These are phyloP conservation scores for Drosera spatulata DNA, from an alignment of 179 eudicot genomes.

Conservation along the genomic window DNA sequence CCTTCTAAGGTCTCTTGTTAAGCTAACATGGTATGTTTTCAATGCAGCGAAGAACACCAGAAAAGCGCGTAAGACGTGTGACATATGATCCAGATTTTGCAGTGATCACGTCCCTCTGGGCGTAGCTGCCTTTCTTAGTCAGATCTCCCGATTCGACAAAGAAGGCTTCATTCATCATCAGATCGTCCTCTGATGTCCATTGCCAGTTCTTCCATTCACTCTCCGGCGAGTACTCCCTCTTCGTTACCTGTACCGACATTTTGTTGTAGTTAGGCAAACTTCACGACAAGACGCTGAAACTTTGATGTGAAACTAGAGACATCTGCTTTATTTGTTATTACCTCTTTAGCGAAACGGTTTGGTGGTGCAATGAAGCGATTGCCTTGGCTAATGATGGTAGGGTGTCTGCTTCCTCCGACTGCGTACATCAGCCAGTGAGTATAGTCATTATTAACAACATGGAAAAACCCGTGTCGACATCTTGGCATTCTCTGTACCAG, in stretches of 20 bases:
- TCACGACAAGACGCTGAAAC: not conserved
- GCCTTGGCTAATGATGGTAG: slow-evolving; percentile 68
- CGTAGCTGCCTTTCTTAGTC: not conserved
- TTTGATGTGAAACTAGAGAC: too few species aligned
- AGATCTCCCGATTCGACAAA: slow-evolving; percentile 40
- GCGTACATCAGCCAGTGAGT: slow-evolving; percentile 62
- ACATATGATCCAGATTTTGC: slow-evolving; percentile 32
- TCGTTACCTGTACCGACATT: slow-evolving; percentile 14
- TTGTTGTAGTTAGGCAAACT: not conserved
- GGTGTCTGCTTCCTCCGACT: slow-evolving; percentile 57
- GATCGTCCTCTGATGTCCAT: slow-evolving; percentile 60
- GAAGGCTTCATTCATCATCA: slow-evolving; percentile 52
- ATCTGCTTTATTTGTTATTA: too few species aligned
- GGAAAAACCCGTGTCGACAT: slow-evolving; percentile 53
- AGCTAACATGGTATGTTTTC: slow-evolving; percentile 11
- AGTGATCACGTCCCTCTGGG: slow-evolving; percentile 8
- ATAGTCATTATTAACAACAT: slow-evolving; percentile 75
- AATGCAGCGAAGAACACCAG: slow-evolving; percentile 25
- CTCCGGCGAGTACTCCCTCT: slow-evolving; percentile 17
- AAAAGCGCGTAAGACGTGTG: slow-evolving; percentile 15
- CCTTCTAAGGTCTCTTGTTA: too few species aligned
- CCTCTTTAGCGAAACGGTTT: slow-evolving; percentile 29
- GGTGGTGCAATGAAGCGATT: slow-evolving; percentile 55
- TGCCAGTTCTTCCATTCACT: slow-evolving; percentile 31
- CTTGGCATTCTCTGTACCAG: slow-evolving; percentile 75